phyloP scores from a whole-genome alignment of 371 early-diverging fungal species.

The Apophysomyces elegans region DNA sequence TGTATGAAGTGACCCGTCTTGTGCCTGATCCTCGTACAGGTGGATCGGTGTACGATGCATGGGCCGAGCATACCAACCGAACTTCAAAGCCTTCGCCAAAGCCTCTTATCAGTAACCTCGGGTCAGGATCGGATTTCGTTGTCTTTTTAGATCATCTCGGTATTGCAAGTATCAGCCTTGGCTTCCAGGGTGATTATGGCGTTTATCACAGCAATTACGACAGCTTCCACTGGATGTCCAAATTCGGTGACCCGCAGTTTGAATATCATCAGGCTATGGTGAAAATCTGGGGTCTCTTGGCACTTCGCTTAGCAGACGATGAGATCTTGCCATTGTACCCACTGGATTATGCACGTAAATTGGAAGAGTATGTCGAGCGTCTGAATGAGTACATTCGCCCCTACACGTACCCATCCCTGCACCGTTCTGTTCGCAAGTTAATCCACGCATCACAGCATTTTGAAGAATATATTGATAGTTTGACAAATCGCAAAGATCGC shows the following conservation, averaged over 20 bases:
- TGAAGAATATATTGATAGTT: constrained; percentile 12
- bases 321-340: constrained; percentile 45
- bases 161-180: constrained; percentile 56
- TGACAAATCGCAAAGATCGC: constrained; percentile 5
- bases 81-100: constrained; percentile 11
- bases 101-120: constrained; percentile 37
- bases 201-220: constrained; percentile 66
- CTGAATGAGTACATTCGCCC: constrained; percentile 19
- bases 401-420: constrained; percentile 15
- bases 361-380: constrained; percentile 22
- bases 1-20: constrained; percentile 48
- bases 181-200: constrained; percentile 53
- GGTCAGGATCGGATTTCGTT: constrained; percentile 58
- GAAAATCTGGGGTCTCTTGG: constrained; percentile 46
- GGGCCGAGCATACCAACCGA: constrained; percentile 21
- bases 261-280: constrained; percentile 59
- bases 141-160: constrained; percentile 67
- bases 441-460: constrained; percentile 13
- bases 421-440: constrained; percentile 20
- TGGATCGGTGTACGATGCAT: constrained; percentile 23
- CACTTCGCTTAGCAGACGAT: constrained; percentile 46
- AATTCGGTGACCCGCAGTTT: constrained; percentile 67
- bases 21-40: constrained; percentile 40
- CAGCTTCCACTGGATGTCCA: constrained; percentile 64
- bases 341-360: constrained; percentile 38